Conservation (phyloP, 2,329 filamentous ascomycete genomes). For the Blumeria hordei region DNA sequence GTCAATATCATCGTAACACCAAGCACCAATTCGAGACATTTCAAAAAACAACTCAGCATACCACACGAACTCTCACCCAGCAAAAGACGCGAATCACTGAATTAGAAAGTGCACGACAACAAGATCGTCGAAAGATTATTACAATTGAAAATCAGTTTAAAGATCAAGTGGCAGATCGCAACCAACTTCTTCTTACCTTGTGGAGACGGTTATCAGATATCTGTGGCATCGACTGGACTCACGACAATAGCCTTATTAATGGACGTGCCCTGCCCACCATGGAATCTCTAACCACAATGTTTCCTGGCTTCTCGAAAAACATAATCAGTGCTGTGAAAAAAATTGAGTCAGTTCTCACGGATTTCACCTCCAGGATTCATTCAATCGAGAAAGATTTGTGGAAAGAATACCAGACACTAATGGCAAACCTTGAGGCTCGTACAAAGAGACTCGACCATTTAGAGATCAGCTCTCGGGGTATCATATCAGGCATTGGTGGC, state of each 20-base stretch:
- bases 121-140: conserved; percentile 55
- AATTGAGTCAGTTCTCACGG: conserved; percentile 55
- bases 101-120: conserved; percentile 53
- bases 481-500: conserved; percentile 19
- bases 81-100: conserved; percentile 70
- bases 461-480: conserved; percentile 53
- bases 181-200: conserved; percentile 63
- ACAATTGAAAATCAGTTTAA: conserved; percentile 53
- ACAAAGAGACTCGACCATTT: conserved; percentile 71
- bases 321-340: conserved; percentile 67
- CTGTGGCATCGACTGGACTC: conserved; percentile 79
- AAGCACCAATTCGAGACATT: conserved; percentile 72
- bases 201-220: conserved; percentile 75
- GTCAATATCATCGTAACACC: conserved; percentile 61
- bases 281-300: conserved; percentile 63
- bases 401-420: conserved; percentile 71
- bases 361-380: conserved; percentile 60
- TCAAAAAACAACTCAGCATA: conserved; percentile 68
- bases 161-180: conserved; percentile 74
- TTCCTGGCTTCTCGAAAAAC: conserved; percentile 78
- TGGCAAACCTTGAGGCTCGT: conserved; percentile 55
- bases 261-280: conserved; percentile 61
- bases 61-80: conserved; percentile 62
- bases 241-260: conserved; percentile 72
- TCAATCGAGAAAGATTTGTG: conserved; percentile 72